Base-by-base conservation (phyloP, 305 asterid genomes). In the Ajuga reptans region DNA sequence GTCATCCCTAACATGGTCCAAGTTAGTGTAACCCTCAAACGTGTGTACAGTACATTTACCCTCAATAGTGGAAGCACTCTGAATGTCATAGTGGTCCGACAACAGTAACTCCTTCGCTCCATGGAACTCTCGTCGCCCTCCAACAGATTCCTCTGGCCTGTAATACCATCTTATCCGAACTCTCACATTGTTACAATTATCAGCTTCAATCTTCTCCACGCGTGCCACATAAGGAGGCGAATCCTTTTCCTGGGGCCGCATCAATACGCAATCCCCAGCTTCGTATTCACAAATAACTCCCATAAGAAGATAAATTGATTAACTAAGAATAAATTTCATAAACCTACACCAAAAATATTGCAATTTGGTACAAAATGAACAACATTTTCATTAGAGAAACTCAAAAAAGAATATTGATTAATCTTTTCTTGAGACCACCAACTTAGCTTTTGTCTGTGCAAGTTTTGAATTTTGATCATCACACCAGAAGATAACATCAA, bases 251-350 rank as follows among this genome's bases (percentile, higher is more conserved):
- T 81, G 33, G 0, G 97, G 83, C 0, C 86, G 70, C 84, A 88
- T 79, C 84, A 84, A 65, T 11, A 90, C 92, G 58, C 90, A 88
- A 65, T 88, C 94, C 43, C 92, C 95, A 68, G 75, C 97, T 87
- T 75, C 82, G 77, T 43, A 47, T 54, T 65, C 70, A 71, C 9
- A 15, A 55, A 56, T 37, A 52, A 66, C 27, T 73, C 57, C 9
- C 6, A 10, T 36, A 34, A 34, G 33, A 46, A 21, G 42, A 21
- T 17, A 63, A 9, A 63, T 17, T n/a, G 1, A 21, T 21, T 21
- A 21, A 21, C 27, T 21, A 0, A 0, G 41, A 5, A 12, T 24
- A 54, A 54, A 43, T 27, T 31, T 56, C 33, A 42, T 43, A 56
- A 21, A 43, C 52, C 51, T 52, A 24, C n/a, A 24, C 55, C 11